Percentiles rank a stretch among this genome's conserved stretches.
Evolutionary conservation across 306 rosid species (phyloP).

Genomic region (Quercus robur): DNA sequence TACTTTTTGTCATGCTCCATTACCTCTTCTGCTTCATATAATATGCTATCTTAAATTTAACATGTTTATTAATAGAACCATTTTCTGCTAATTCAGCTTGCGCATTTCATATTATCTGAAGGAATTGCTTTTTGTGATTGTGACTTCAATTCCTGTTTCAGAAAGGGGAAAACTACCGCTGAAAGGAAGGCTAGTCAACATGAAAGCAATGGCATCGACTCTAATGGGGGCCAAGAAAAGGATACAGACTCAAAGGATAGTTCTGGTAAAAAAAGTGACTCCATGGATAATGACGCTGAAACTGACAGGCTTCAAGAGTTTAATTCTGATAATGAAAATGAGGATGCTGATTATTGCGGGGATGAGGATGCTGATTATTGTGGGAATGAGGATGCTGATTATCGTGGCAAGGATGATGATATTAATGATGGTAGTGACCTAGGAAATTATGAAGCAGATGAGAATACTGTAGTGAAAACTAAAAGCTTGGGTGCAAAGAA

Average conservation of each 20-base stretch:
- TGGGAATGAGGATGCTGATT: slow-evolving; percentile 20
- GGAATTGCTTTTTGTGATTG: background rate
- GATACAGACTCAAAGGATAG: slow-evolving; percentile 32
- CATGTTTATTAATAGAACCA: background rate
- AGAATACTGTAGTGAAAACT: slow-evolving; percentile 33
- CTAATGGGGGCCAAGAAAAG: slow-evolving; percentile 24
- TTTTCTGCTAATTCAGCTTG: slow-evolving; percentile 1
- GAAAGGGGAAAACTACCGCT: slow-evolving; percentile 15
- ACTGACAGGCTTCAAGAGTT: slow-evolving; percentile 16
- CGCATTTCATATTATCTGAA: background rate
- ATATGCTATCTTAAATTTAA: too few species aligned
- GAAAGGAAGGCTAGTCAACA: slow-evolving; percentile 9
- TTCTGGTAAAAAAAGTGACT: slow-evolving; percentile 20
- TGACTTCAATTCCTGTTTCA: slow-evolving; percentile 10
- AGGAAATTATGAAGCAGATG: slow-evolving; percentile 27
- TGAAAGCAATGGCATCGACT: slow-evolving; percentile 19
- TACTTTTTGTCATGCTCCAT: background rate
- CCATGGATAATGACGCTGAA: slow-evolving; percentile 32
- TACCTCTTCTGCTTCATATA: background rate
- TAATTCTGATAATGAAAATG: slow-evolving; percentile 36
- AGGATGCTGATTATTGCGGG: slow-evolving; percentile 18
- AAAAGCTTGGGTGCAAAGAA: slow-evolving; percentile 55
- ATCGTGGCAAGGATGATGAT: slow-evolving; percentile 22
- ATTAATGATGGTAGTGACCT: slow-evolving; percentile 11
- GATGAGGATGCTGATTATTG: slow-evolving; percentile 23